Conservation (phyloP, 768 basidiomycete species). For the Auricularia heimuer region DNA sequence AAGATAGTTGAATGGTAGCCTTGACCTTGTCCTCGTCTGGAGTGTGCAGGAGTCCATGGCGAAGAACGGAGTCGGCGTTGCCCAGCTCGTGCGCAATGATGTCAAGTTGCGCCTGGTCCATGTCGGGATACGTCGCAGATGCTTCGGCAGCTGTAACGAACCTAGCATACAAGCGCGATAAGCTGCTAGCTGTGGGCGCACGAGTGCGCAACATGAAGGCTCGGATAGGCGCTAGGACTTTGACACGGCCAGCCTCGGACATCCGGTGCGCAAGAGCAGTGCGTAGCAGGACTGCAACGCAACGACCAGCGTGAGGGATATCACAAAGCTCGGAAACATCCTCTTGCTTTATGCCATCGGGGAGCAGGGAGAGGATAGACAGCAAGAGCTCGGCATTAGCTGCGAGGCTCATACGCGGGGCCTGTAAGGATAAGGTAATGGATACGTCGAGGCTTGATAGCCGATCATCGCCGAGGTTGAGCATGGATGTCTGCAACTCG, state of each 20-base stretch:
- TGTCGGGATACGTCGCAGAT: not conserved
- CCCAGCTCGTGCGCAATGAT: not conserved
- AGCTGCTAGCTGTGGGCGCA: not conserved
- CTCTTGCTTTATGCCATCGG: slow-evolving; percentile 14
- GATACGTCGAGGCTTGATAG: slow-evolving; percentile 14
- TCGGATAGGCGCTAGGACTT: not conserved
- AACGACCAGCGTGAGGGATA: slow-evolving; percentile 3
- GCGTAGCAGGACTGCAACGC: slow-evolving; percentile 12
- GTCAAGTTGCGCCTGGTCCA: not conserved
- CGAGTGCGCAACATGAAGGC: not conserved
- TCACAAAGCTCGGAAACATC: slow-evolving; percentile 8
- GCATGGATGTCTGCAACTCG: slow-evolving; percentile 1
- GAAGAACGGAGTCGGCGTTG: not conserved
- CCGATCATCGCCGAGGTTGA: slow-evolving; percentile 5
- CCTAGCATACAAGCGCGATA: not conserved
- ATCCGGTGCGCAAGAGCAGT: slow-evolving; percentile 12
- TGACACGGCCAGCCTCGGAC: slow-evolving; percentile 3
- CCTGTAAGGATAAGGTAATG: slow-evolving; percentile 17
- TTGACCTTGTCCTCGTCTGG: not conserved
- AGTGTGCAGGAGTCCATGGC: not conserved
- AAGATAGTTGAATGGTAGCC: not conserved
- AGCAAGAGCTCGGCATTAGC: slow-evolving; percentile 16
- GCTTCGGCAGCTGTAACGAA: not conserved
- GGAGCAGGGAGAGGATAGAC: slow-evolving; percentile 17
- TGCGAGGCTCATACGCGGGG: slow-evolving; percentile 11